Percentiles rank a stretch among this genome's conserved stretches.
phyloP scores from a whole-genome alignment of 805 yeast species.

The Candida ovalis region DNA sequence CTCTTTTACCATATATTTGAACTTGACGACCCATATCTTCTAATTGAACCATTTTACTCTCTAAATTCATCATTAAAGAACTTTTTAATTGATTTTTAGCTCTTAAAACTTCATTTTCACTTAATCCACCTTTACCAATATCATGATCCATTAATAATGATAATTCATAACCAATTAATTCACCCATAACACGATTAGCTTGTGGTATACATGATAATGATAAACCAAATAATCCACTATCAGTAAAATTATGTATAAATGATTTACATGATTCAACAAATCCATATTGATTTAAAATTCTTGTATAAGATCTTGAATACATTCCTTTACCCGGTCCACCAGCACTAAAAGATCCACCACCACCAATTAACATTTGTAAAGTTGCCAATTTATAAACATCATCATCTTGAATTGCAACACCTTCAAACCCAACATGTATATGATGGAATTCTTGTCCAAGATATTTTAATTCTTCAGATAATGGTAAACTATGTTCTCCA shows the following conservation, averaged over 20 bases:
- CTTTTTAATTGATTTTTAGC: slow-evolving; percentile 92
- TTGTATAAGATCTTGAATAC: slow-evolving; percentile 91
- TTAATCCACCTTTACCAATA: slow-evolving; percentile 56
- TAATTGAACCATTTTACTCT: slow-evolving; percentile 86
- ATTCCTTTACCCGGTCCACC: slow-evolving; percentile 99
- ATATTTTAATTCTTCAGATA: slow-evolving; percentile 55
- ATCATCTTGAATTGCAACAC: slow-evolving; percentile 74
- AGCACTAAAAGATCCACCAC: slow-evolving; percentile 96
- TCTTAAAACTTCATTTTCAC: slow-evolving; percentile 70
- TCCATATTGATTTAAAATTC: slow-evolving; percentile 86
- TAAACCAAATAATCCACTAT: slow-evolving; percentile 88
- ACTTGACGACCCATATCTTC: slow-evolving; percentile 96
- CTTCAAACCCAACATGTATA: slow-evolving; percentile 84
- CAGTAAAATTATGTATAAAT: slow-evolving; percentile 86
- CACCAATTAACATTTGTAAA: slow-evolving; percentile 86
- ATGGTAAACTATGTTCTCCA: slow-evolving; percentile 52
- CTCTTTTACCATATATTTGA: slow-evolving; percentile 72
- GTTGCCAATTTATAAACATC: slow-evolving; percentile 91
- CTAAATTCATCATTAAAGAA: slow-evolving; percentile 87
- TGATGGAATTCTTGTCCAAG: slow-evolving; percentile 75
- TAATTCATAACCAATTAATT: slow-evolving; percentile 67
- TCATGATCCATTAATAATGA: slow-evolving; percentile 39
- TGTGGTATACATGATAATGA: slow-evolving; percentile 80
- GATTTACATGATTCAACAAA: slow-evolving; percentile 85
- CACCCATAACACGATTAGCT: slow-evolving; percentile 81